A percentile compares a stretch with the other conserved stretches of the same genome.
Evolutionary conservation across 164 flowering plant genomes (phyloP).

Genomic region (Tetrastigma voinierianum): DNA sequence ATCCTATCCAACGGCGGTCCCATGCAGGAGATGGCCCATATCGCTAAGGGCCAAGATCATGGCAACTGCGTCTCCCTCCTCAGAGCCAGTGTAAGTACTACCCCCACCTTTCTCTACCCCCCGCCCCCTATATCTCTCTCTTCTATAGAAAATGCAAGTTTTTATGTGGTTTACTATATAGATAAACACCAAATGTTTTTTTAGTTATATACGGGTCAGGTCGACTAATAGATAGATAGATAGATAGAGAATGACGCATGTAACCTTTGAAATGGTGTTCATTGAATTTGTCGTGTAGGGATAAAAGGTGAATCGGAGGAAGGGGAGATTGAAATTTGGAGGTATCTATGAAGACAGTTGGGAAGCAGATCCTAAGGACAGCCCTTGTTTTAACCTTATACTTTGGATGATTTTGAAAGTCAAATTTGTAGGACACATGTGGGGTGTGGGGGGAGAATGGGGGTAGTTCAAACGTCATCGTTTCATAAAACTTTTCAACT

Average conservation of each 20-base stretch:
- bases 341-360: constrained; percentile 34
- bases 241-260: constrained; percentile 8
- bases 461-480: constrained; percentile 5
- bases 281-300: background rate
- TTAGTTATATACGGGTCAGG: background rate
- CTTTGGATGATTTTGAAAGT: constrained; percentile 21
- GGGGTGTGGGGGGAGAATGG: constrained; percentile 5
- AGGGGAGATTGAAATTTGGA: constrained; percentile 33
- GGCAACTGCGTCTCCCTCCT: constrained; percentile 97
- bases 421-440: constrained; percentile 28
- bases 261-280: background rate
- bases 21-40: constrained; percentile 97
- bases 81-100: constrained; percentile 73
- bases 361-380: constrained; percentile 5
- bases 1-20: constrained; percentile 96
- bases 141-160: too few relatives aligned
- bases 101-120: constrained; percentile 15
- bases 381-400: constrained; percentile 5
- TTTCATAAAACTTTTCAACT: background rate
- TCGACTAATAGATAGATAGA: background rate
- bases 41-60: constrained; percentile 92
- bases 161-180: too few relatives aligned
- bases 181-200: background rate
- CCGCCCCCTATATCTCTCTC: background rate
- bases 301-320: constrained; percentile 10